phyloP scores from a whole-genome alignment of 345 rosid genomes.

The Syzygium jambos region DNA sequence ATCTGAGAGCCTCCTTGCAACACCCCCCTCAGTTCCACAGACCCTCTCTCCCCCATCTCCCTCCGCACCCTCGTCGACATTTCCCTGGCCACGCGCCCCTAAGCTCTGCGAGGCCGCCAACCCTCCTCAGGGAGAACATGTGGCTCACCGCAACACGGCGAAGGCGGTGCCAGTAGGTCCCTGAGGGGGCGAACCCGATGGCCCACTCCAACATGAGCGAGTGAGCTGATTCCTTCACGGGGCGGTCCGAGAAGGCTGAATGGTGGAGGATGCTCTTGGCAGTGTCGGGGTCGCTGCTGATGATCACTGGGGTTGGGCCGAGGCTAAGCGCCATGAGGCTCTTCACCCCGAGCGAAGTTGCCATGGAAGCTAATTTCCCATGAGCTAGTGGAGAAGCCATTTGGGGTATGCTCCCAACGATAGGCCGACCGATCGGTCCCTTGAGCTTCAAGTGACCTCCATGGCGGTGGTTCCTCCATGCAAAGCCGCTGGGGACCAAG shows the following conservation, averaged over 20 bases:
- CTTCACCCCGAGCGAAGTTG: conserved; percentile 28
- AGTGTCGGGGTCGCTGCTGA: conserved; percentile 50
- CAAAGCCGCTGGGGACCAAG: conserved; percentile 53
- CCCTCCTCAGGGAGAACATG: conserved; percentile 50
- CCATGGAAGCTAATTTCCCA: conserved; percentile 41
- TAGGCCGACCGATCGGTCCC: conserved; percentile 53
- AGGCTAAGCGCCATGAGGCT: conserved; percentile 53
- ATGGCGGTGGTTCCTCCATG: conserved; percentile 43
- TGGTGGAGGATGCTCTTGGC: conserved; percentile 51
- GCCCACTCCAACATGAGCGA: conserved; percentile 60
- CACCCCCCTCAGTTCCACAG: conserved; percentile 25
- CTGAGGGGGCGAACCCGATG: conserved; percentile 51
- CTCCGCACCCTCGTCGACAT: conserved; percentile 15
- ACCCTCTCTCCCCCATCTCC: conserved; percentile 18
- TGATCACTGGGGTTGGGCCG: conserved; percentile 37
- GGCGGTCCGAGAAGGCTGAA: conserved; percentile 46
- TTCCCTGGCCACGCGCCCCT: conserved; percentile 23
- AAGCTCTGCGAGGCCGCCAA: conserved; percentile 21
- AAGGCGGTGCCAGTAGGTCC: conserved; percentile 49
- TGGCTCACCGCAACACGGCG: conserved; percentile 37
- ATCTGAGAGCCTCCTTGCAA: conserved; percentile 33
- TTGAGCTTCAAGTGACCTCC: conserved; percentile 9
- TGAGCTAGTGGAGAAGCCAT: conserved; percentile 51
- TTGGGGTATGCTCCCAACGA: conserved; percentile 33
- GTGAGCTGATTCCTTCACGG: conserved; percentile 49